Conservation (phyloP, 2,329 filamentous ascomycete species). For the Phoma sp. region DNA sequence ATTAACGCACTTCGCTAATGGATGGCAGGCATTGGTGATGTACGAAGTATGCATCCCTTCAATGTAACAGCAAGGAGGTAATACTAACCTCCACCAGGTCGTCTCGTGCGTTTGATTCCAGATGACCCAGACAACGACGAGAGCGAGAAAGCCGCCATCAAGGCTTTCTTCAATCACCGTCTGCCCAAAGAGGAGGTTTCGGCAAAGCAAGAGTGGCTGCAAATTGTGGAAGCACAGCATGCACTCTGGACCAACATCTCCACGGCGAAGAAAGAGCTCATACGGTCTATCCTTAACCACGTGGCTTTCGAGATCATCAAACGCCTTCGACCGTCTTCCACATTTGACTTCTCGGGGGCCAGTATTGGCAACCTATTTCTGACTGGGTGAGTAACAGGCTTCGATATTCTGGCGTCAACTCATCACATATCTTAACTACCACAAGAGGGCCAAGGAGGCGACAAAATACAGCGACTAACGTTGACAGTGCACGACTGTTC, state of each 20-base stretch:
- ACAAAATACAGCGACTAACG: constrained; percentile 14
- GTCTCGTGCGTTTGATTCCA: constrained; percentile 90
- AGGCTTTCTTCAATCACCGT: constrained; percentile 85
- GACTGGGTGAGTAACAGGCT: constrained; percentile 53
- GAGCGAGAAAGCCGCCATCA: constrained; percentile 72
- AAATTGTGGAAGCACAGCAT: constrained; percentile 85
- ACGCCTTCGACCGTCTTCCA: constrained; percentile 54
- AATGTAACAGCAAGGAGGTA: background rate
- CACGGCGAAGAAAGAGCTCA: constrained; percentile 60
- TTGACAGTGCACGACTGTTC: constrained; percentile 78
- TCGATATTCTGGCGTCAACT: background rate
- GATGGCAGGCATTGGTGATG: constrained; percentile 69
- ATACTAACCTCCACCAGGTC: constrained; percentile 61
- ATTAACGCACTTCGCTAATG: background rate
- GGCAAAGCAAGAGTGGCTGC: constrained; percentile 83
- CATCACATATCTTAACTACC: no score
- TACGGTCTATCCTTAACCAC: constrained; percentile 59
- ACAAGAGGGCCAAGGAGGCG: no score
- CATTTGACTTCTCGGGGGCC: constrained; percentile 59
- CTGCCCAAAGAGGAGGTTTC: constrained; percentile 67
- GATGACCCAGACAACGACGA: constrained; percentile 60
- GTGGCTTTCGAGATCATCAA: constrained; percentile 60
- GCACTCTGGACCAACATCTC: constrained; percentile 70
- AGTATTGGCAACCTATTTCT: constrained; percentile 61
- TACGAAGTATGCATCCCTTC: constrained; percentile 66